Base-by-base conservation (phyloP, 2,329 filamentous ascomycete species). In the Fusarium bulbicola region DNA sequence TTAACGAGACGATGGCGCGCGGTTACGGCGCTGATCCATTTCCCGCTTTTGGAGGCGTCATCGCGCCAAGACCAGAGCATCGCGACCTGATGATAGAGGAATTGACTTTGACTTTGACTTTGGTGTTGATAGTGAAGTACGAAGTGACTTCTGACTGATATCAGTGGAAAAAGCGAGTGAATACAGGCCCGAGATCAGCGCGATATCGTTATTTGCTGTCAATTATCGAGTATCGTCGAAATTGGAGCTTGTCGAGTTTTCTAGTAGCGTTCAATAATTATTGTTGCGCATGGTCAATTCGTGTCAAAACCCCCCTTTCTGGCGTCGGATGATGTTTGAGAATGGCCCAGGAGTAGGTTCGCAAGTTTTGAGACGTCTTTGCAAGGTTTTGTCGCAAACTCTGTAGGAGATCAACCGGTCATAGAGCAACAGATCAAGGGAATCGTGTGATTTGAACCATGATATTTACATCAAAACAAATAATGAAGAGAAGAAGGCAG, bases 1-100 rank as follows among this genome's bases (percentile, higher is more conserved):
- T 64, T 75, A 21, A 75, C 26, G 10, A 62, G 47, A 15, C 45
- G 67, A 24, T 73, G 70, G 36, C 70, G 70, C 13, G 70, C 28
- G 10, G 66, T 57, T 18, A 69, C 32, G 15, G 56, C 21, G 7
- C 37, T 30, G 26, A 60, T 36, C 43, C 62, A 73, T 34, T 49
- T 46, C 21, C 47, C 42, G 20, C 62, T 60, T 50, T 57, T 57
- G 14, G 32, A 42, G 52, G 43, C 56, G 24, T 50, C 46, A 26
- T 74, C 58, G 8, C 52, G 69, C 60, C 56, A 66, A 43, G 59
- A 36, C 20, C 21, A 40, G 24, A 72, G 45, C 68, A 74, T 74
- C 7, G 14, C 28, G 42, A 32, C 30, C 30, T 32, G 30, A 42
- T 26, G 36, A 16, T 34, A 1, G n/a, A 39, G 20, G 6, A 14